A percentile compares a stretch with the other conserved stretches of the same genome.
These are phyloP conservation scores for Gossypium trilobum DNA, from an alignment of 441 rosid genomes.

Conservation along the genomic window DNA sequence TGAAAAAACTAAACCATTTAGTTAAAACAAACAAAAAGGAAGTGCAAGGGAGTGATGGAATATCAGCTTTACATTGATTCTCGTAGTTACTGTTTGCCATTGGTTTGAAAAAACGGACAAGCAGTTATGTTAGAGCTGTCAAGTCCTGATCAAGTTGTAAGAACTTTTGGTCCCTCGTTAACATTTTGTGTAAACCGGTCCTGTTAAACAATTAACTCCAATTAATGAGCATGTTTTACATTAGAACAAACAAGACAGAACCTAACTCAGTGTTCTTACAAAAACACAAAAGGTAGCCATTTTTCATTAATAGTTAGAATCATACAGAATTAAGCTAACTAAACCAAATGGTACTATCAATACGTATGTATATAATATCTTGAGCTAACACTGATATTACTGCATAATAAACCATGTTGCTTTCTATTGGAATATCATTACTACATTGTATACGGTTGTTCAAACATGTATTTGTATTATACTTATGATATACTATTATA, in stretches of 20 bases:
- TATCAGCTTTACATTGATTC: constrained; percentile 24
- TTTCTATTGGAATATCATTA: background rate
- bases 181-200: background rate
- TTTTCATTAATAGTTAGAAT: background rate
- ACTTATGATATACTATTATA: no score
- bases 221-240: background rate
- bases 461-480: no score
- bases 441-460: no score
- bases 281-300: background rate
- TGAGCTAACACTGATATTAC: background rate
- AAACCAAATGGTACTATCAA: background rate
- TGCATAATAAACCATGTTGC: background rate
- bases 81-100: constrained; percentile 6
- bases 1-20: background rate
- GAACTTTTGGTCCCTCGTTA: background rate
- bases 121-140: constrained; percentile 17
- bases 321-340: background rate
- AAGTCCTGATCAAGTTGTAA: constrained; percentile 21
- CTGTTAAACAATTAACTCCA: constrained; percentile 17
- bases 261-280: background rate
- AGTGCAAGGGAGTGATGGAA: background rate
- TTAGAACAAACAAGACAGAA: background rate
- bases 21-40: background rate
- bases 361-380: background rate
- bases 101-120: constrained; percentile 21